Conservation (phyloP, 495 filamentous ascomycete genomes). For the Podospora pseudoanserina region DNA sequence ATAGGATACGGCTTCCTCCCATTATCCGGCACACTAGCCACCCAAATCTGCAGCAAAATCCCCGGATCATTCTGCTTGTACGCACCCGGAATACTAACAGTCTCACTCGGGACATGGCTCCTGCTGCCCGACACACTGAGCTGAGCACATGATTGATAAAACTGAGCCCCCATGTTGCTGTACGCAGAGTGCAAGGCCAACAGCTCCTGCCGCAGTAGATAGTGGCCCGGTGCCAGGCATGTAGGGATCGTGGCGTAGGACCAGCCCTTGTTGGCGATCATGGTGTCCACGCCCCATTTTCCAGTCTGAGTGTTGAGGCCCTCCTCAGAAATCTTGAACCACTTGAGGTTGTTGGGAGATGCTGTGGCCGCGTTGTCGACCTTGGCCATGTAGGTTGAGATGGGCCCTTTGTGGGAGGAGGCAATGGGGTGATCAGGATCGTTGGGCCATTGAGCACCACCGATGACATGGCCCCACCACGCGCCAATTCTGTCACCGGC, state of each 20-base stretch:
- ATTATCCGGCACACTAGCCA: conserved; percentile 42
- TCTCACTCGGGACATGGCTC: conserved; percentile 38
- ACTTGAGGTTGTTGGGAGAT: conserved; percentile 39
- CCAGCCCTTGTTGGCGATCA: conserved; percentile 47
- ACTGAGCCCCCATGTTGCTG: conserved; percentile 46
- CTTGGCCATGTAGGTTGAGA: conserved; percentile 53
- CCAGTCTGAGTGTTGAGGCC: conserved; percentile 43
- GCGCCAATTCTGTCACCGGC: conserved; percentile 45
- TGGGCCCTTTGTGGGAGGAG: conserved; percentile 50
- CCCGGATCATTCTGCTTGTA: conserved; percentile 51
- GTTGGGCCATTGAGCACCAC: conserved; percentile 46
- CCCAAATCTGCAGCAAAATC: conserved; percentile 55
- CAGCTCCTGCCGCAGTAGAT: conserved; percentile 53
- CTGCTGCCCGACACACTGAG: conserved; percentile 50
- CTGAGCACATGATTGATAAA: conserved; percentile 54
- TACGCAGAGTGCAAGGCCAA: conserved; percentile 51
- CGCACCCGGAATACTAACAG: conserved; percentile 54
- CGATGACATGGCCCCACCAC: conserved; percentile 52
- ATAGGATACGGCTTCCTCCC: conserved; percentile 41
- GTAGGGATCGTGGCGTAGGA: conserved; percentile 44
- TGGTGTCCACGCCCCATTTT: conserved; percentile 54
- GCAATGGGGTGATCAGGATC: conserved; percentile 56
- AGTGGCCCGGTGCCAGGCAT: conserved; percentile 49
- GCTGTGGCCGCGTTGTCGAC: conserved; percentile 48
- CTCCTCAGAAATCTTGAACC: conserved; percentile 52